Conservation (phyloP, 1,284 basidiomycete genomes). For the Cerrena zonata region DNA sequence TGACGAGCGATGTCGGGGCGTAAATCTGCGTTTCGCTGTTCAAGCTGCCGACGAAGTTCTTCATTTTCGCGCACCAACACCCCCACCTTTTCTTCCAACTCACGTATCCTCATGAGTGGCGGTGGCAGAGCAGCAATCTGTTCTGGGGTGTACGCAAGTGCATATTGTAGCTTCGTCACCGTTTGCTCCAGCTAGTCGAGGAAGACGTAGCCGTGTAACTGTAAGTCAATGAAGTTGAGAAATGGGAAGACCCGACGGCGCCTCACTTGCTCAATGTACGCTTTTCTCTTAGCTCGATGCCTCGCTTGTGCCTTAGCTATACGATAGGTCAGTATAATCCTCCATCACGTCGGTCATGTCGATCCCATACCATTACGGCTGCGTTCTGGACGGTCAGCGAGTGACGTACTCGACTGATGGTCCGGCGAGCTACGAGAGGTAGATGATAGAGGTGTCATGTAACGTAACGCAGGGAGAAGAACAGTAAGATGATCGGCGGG, state of each 20-base stretch:
- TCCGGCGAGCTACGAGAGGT: constrained; percentile 11
- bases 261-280: constrained; percentile 82
- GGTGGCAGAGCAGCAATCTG: constrained; percentile 65
- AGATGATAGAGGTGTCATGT: constrained; percentile 29
- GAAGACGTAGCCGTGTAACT: constrained; percentile 3
- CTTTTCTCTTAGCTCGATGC: constrained; percentile 88
- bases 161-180: constrained; percentile 71
- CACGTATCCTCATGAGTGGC: constrained; percentile 62
- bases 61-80: constrained; percentile 65
- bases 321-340: not conserved
- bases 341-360: not conserved
- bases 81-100: constrained; percentile 70
- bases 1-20: constrained; percentile 25
- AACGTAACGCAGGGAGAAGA: constrained; percentile 25
- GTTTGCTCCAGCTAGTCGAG: constrained; percentile 65
- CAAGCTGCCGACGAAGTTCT: constrained; percentile 56
- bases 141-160: constrained; percentile 62
- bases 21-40: constrained; percentile 24
- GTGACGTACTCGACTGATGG: constrained; percentile 10
- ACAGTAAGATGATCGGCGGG: constrained; percentile 26
- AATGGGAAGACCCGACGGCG: constrained; percentile 9
- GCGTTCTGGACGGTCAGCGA: constrained; percentile 57
- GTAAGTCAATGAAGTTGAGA: not conserved
- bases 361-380: constrained; percentile 25
- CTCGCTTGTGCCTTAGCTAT: constrained; percentile 72